Base-by-base conservation (phyloP, 2,329 filamentous ascomycete species). In the Fusarium zealandicum region DNA sequence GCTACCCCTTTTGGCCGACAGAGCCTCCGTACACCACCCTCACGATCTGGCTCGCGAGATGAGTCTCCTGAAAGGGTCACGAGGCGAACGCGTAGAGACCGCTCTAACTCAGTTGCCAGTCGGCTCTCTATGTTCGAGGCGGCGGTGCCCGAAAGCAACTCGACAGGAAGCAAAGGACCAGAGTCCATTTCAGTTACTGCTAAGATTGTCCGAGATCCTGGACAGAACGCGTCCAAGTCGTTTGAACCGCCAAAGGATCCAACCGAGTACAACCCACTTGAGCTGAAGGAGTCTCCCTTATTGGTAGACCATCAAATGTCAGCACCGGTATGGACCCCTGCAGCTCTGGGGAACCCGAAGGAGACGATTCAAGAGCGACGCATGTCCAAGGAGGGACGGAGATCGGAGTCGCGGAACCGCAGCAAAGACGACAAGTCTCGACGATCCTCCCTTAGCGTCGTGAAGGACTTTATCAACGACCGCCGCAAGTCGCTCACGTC, bases 101-200 rank as follows among this genome's bases (percentile, higher is more conserved):
- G 83, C 35, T 82, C 82, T 6, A 77, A 76, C 7, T 85, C 82
- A 2, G 76, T 86, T 49, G 81, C 80, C 2, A 85, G 77, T 61
- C 77, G 81, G 32, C 70, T 86, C 20, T 82, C 80, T 22, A 78
- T 83, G 69, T 85, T 86, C 58, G 82, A 86, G 62, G 70, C 70
- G 6, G 59, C 59, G 32, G 51, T 62, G 6, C 57, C 54, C 11
- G 60, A 67, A 12, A 56, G 48, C 20, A 56, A 48, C 4, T 65
- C 69, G 3, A 57, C 64, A 9, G 56, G 71, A n/a, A 73, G 69
- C 46, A 61, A 72, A 13, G 78, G 80, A 6, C 77, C 87, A 5
- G 90, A 93, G 67, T 93, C 91, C 1, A 85, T 96, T n/a, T 93
- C 92, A 38, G 92, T 96, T 10, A 95, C 90, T 14, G 90, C 93